Evolutionary conservation across 495 filamentous ascomycete species (phyloP), one percentile per base, ranked within the genome.

Genomic region (Neurospora sublineolata): DNA sequence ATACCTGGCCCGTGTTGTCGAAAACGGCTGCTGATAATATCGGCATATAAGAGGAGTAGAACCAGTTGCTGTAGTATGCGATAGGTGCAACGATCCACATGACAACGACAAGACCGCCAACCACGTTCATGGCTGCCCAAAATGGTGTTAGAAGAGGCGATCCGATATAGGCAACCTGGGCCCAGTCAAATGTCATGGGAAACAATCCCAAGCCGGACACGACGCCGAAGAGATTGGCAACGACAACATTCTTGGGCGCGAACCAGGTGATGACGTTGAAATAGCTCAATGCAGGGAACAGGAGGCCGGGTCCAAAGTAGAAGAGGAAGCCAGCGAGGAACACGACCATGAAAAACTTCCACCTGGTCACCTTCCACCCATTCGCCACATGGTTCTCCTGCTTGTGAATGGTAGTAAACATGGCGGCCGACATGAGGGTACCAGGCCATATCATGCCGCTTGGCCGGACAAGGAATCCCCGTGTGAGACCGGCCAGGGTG

Each of bases 191-290:
- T 0, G 94, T 97, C 76, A 97, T 76, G 4, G 94, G 89, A 68
- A 95, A 94, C 72, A 97, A 84, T 3, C 93, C 93, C 46, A 97
- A 83, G 30, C 93, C 93, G 3, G 93, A 94, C n/a, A 88, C 82
- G 39, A 94, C 90, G 4, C 93, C 93, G 73, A 96, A 95, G 73
- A 95, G 77, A 77, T 94, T 94, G 33, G 93, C 90, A 38, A 94
- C 81, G 8, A 93, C 87, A 33, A 90, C 87, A 75, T 89, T 94
- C 36, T 91, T 78, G 1, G 94, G 94, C 2, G 90, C 91, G 74
- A 97, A 93, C 94, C 94, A 97, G 30, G 93, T 96, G 68, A 97
- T 82, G 67, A 96, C 92, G 77, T 86, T 95, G 83, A 97, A 97
- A 72, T 94, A 93, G 80, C 92, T 95, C 73, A 97, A 85, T 3